Evolutionary conservation across 805 yeast genomes (phyloP).

Genomic region (Schwanniomyces sp.): DNA sequence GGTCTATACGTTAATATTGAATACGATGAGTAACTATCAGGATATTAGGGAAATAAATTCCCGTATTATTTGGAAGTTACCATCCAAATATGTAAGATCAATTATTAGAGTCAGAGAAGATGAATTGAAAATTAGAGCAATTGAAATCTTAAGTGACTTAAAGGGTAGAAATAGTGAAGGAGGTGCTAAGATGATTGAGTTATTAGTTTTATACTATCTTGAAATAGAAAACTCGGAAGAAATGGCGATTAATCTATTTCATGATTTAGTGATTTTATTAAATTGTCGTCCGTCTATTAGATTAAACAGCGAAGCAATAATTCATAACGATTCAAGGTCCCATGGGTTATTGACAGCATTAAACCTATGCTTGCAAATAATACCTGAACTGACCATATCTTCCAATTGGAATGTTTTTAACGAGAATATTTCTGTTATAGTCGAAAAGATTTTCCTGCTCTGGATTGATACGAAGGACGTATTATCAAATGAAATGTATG

Average conservation of each 20-base stretch:
- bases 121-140: constrained; percentile 14
- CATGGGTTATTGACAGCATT: constrained; percentile 74
- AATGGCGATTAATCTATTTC: constrained; percentile 23
- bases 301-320: background rate
- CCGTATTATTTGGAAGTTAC: constrained; percentile 44
- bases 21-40: constrained; percentile 68
- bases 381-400: constrained; percentile 10
- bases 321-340: constrained; percentile 40
- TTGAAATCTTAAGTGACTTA: constrained; percentile 34
- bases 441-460: constrained; percentile 17
- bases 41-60: constrained; percentile 65
- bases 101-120: constrained; percentile 14
- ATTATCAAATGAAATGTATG: constrained; percentile 55
- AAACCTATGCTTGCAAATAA: constrained; percentile 36
- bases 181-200: constrained; percentile 68
- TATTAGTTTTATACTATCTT: constrained; percentile 41
- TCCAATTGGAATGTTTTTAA: background rate
- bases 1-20: constrained; percentile 55
- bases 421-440: constrained; percentile 10
- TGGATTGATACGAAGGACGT: constrained; percentile 52
- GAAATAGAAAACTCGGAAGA: constrained; percentile 8
- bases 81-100: constrained; percentile 19
- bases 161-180: constrained; percentile 72
- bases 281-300: constrained; percentile 23
- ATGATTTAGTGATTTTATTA: constrained; percentile 30